Base-by-base conservation (phyloP, 2,329 filamentous ascomycete genomes). In the Fusarium sp. region DNA sequence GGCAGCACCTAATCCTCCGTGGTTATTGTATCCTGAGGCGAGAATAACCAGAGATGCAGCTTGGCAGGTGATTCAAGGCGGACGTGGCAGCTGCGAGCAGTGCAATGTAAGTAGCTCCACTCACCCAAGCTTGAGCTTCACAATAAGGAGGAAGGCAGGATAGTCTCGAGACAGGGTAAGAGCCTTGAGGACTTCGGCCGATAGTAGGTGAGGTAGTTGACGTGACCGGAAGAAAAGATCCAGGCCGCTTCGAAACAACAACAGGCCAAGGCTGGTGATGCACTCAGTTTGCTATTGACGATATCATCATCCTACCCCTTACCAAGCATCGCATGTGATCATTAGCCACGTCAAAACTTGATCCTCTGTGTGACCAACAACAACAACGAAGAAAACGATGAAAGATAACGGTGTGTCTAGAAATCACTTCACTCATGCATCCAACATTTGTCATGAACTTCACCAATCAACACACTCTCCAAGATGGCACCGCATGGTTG, bases 1-100 rank as follows among this genome's bases (percentile, higher is more conserved):
- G 27, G 47, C 19, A 65, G 23, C 23, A 23, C 23, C 51, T 48
- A 49, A 23, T 22, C 43, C 20, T 35, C 20, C 30, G 51, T 35
- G 33, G 30, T 40, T 61, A 59, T 67, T 70, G 59, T 56, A 57
- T 55, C 59, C 66, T 70, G 52, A 71, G 62, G 70, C 59, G 62
- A 73, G 50, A 67, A 71, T 44, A 50, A 22, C 35, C 17, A 39
- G n/a, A 59, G 46, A 56, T 59, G 52, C 30, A 51, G 41, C 35
- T 40, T 55, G 41, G 66, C 63, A 63, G 56, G 70, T 47, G 57
- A 65, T 52, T 60, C 53, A 52, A 47, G 43, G 58, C 62, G 64
- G 47, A 62, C 62, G 59, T 20, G 62, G 71, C 71, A 73, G 71
- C 48, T 71, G 67, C 67, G 62, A 72, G 57, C 55, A 62, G 57